Conservation (phyloP, 2,329 filamentous ascomycete genomes). For the Diplodia scrobiculata region DNA sequence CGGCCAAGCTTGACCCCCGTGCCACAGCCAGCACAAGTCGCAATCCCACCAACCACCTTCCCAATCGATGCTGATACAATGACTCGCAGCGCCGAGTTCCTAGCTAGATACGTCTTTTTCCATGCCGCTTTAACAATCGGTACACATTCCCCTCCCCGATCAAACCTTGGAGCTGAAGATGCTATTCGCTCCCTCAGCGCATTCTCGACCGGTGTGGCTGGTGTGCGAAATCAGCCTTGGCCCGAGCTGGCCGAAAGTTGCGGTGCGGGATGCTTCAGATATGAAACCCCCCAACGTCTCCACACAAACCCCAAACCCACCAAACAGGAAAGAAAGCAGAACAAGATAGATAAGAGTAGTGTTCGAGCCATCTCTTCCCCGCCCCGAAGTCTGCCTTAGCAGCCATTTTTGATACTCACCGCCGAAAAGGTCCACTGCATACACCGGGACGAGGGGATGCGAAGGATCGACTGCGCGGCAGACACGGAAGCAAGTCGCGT, state of each 20-base stretch:
- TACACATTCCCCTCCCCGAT: too few relatives aligned
- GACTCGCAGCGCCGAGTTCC: constrained; percentile 3
- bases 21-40: not conserved
- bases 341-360: not conserved
- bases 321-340: not conserved
- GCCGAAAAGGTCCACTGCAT: not conserved
- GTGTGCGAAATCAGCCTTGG: constrained; percentile 20
- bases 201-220: not conserved
- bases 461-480: not conserved
- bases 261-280: constrained; percentile 20
- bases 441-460: not conserved
- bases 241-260: constrained; percentile 13
- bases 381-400: not conserved
- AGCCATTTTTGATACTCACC: not conserved
- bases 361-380: not conserved
- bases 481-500: not conserved
- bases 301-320: not conserved
- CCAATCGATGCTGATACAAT: not conserved
- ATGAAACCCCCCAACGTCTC: not conserved
- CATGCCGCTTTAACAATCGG: constrained; percentile 11
- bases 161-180: too few relatives aligned
- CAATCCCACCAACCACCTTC: not conserved
- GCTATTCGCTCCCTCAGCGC: too few relatives aligned
- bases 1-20: not conserved
- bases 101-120: not conserved